A percentile compares a stretch with the other conserved stretches of the same genome.
These are phyloP conservation scores for Volvox africanus DNA, from an alignment of 139 green algal genomes.

Conservation along the genomic window DNA sequence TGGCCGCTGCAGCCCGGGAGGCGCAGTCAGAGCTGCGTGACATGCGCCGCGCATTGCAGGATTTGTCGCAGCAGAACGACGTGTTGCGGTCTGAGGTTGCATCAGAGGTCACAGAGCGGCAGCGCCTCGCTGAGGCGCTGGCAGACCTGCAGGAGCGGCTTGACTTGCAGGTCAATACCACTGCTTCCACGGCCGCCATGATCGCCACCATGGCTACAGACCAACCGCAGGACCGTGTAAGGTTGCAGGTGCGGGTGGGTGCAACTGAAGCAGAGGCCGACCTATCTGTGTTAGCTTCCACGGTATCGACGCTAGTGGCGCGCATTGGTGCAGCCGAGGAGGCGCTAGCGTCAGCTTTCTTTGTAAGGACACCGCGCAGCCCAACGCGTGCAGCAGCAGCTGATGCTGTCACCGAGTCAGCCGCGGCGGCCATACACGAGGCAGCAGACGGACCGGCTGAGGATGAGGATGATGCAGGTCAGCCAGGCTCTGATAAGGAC, in stretches of 20 bases:
- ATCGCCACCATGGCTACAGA: conserved; percentile 28
- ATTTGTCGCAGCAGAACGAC: neutral
- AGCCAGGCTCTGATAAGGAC: neutral
- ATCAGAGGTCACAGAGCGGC: neutral
- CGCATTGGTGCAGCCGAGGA: conserved; percentile 16
- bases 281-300: neutral
- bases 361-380: conserved; percentile 19
- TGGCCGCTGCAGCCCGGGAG: conserved; percentile 4
- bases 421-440: too few relatives aligned
- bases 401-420: neutral
- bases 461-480: too few relatives aligned
- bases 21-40: neutral
- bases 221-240: neutral
- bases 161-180: conserved; percentile 23
- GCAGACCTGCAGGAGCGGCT: conserved; percentile 18
- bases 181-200: neutral
- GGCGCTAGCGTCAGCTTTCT: conserved; percentile 10
- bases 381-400: neutral
- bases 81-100: neutral
- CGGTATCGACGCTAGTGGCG: neutral
- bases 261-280: neutral
- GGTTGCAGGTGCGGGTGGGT: conserved; percentile 7
- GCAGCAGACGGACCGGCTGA: neutral
- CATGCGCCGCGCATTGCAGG: neutral
- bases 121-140: conserved; percentile 9